Conservation (phyloP, 2,329 filamentous ascomycete species). For the Diaporthe sp. region DNA sequence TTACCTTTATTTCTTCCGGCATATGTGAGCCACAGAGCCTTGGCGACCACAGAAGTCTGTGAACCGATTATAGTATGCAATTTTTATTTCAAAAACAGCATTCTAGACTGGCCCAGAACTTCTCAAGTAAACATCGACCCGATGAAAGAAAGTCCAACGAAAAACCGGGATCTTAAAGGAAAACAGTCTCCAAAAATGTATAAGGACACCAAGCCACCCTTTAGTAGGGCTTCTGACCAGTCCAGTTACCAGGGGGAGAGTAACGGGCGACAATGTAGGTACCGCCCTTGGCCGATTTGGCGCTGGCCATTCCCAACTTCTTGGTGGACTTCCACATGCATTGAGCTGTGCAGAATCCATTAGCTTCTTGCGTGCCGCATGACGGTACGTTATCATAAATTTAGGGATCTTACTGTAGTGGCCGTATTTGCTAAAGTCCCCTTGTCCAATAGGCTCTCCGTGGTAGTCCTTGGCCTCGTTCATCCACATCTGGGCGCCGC, state of each 20-base stretch:
- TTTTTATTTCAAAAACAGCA: not conserved
- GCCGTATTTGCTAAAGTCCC: constrained; percentile 46
- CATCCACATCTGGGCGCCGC: constrained; percentile 46
- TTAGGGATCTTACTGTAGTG: constrained; percentile 45
- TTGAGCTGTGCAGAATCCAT: constrained; percentile 37
- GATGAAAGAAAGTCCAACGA: not conserved
- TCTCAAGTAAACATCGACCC: no score
- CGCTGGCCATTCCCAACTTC: constrained; percentile 46
- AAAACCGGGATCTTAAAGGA: not conserved
- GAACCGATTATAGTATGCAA: not conserved
- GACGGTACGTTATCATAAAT: no score
- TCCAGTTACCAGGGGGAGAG: constrained; percentile 44
- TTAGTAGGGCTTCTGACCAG: constrained; percentile 19
- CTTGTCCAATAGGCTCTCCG: constrained; percentile 47
- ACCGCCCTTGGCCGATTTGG: constrained; percentile 41
- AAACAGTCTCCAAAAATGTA: no score
- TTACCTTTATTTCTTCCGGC: not conserved
- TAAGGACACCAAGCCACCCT: constrained; percentile 41
- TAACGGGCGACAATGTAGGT: constrained; percentile 48
- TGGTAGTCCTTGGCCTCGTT: constrained; percentile 46
- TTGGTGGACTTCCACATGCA: constrained; percentile 45
- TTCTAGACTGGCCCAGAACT: not conserved
- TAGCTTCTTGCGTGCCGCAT: not conserved
- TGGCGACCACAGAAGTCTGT: not conserved
- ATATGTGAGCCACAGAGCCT: no score